Evolutionary conservation across 169 alveolate genomes (phyloP).

Genomic region (Plasmodium gonderi): DNA sequence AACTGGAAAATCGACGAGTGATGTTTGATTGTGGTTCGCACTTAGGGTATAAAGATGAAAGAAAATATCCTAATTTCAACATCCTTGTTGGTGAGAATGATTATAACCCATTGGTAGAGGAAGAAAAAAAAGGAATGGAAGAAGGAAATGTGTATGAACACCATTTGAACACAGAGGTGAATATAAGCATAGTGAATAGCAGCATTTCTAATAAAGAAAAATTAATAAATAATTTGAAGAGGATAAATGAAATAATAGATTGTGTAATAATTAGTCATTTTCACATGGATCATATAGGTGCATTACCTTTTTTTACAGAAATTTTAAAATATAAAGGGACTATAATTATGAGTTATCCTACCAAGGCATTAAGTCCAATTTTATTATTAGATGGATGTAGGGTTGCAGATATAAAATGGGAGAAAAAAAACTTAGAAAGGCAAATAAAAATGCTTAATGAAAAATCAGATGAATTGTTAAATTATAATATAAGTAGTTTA

Average conservation of each 20-base stretch:
- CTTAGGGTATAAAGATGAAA: constrained; percentile 94
- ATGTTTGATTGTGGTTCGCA: constrained; percentile 99
- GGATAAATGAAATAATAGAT: constrained; percentile 87
- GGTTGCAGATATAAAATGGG: constrained; percentile 87
- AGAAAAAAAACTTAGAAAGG: constrained; percentile 77
- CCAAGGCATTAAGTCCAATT: constrained; percentile 96
- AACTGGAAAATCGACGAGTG: constrained; percentile 92
- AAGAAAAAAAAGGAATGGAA: not conserved
- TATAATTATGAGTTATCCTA: constrained; percentile 96
- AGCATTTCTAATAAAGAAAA: constrained; percentile 45
- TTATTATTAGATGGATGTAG: constrained; percentile 97
- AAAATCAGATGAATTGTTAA: constrained; percentile 69
- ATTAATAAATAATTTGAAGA: constrained; percentile 46
- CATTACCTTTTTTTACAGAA: constrained; percentile 98
- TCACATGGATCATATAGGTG: constrained; percentile 99
- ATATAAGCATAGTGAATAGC: constrained; percentile 68
- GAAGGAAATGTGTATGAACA: constrained; percentile 19
- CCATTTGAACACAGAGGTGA: constrained; percentile 26
- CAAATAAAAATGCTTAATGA: constrained; percentile 79
- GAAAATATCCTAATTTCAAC: constrained; percentile 96
- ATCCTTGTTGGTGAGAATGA: constrained; percentile 75
- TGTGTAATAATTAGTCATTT: constrained; percentile 96
- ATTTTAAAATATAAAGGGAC: constrained; percentile 93
- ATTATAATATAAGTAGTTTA: constrained; percentile 53
- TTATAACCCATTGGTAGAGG: not conserved